phyloP scores from a whole-genome alignment of 1,139 yeast species.

The Pneumocystis murina region DNA sequence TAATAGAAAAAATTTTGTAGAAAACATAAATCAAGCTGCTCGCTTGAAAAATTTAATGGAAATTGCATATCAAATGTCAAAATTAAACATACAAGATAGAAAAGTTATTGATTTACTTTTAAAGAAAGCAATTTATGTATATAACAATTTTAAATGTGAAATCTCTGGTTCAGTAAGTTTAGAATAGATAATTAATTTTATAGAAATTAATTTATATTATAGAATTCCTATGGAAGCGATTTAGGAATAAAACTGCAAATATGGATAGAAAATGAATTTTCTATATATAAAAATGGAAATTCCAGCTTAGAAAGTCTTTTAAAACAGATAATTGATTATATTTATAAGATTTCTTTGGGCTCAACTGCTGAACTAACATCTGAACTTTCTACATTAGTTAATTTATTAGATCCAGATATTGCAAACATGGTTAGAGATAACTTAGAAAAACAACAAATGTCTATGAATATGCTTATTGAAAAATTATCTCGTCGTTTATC shows the following conservation, averaged over 20 bases:
- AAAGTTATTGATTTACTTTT: not conserved
- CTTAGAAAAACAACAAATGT: not conserved
- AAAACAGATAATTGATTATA: not conserved
- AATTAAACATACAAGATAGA: not conserved
- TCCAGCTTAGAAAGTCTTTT: not conserved
- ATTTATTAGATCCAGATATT: not conserved
- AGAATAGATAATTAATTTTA: not conserved
- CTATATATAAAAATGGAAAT: not conserved
- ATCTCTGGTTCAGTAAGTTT: not conserved
- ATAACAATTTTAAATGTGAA: not conserved
- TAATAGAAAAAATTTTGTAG: not conserved
- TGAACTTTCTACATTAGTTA: not conserved
- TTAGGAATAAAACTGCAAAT: not conserved
- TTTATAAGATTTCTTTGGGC: not conserved
- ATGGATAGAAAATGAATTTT: not conserved
- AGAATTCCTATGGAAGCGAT: not conserved
- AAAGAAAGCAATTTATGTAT: not conserved
- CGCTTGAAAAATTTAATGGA: not conserved
- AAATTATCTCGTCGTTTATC: not conserved
- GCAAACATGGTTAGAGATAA: not conserved
- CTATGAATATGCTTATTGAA: not conserved
- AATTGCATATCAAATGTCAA: not conserved
- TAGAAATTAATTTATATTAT: not conserved
- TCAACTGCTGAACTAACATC: not conserved
- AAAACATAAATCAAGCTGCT: not conserved